Base-by-base conservation (phyloP, 2,329 filamentous ascomycete genomes). In the Sordariomycetes sp. region DNA sequence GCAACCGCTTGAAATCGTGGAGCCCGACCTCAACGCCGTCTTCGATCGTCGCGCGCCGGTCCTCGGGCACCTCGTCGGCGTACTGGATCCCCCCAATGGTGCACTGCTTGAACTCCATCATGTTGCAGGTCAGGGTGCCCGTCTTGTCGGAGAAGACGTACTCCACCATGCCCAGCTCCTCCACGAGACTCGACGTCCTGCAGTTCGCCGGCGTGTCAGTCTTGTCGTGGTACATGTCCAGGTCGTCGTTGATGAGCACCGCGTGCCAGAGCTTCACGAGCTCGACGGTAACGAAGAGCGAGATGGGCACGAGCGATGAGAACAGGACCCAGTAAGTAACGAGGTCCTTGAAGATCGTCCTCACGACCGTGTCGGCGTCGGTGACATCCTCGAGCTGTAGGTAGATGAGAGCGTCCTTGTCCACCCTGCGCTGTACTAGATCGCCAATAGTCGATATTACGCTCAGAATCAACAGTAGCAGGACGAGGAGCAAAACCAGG, bases 121-220 rank as follows among this genome's bases (percentile, higher is more conserved):
- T 86, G 67, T 97, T 97, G 73, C 91, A 95, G 28, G 92, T 97
- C 65, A 97, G 75, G 3, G 92, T 97, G 52, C 92, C 92, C 1
- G 92, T 97, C 76, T 97, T 97, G 76, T 97, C 92, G 0, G 91
- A 96, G 69, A 99, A 99, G 62, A 99, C 94, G 66, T 95, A 99
- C 67, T 97, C 94, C 52, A 99, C 95, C 80, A 97, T 96, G 57
- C 94, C 94, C 52, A 99, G 74, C 67, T 99, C 95, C 72, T 99
- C 94, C 12, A 99, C 94, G 67, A 99, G 76, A 62, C 91, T 96
- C 2, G 92, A 97, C 0, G 94, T 99, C 64, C 94, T 84, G 71
- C 94, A 99, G 62, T 94, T 95, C 5, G 94, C 91, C 13, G 94
- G 90, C 0, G 92, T 99, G 65, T 99, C 91, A 1, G 86, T 96